These are phyloP conservation scores for Lodderomyces parapsilosis DNA, from an alignment of 1,139 yeast genomes.

Conservation along the genomic window DNA sequence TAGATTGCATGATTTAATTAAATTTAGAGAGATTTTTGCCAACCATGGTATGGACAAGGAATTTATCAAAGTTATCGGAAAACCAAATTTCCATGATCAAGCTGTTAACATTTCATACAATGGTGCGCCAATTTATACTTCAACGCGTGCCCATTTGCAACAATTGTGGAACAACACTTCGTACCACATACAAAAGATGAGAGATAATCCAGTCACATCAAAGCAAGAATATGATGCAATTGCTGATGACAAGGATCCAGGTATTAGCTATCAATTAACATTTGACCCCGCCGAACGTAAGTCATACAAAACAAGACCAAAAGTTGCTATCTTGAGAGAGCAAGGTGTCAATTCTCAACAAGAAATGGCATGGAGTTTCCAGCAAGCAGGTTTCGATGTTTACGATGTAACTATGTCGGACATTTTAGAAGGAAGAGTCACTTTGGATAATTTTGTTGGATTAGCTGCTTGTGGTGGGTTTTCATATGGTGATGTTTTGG, in stretches of 20 bases:
- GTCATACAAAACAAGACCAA: conserved; percentile 56
- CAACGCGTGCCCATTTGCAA: conserved; percentile 71
- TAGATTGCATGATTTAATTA: conserved; percentile 46
- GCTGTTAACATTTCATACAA: conserved; percentile 47
- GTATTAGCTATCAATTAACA: conserved; percentile 77
- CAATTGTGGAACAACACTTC: conserved; percentile 88
- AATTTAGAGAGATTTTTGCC: conserved; percentile 55
- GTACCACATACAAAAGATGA: conserved; percentile 81
- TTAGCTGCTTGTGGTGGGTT: conserved; percentile 99
- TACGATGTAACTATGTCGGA: conserved; percentile 98
- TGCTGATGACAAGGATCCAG: conserved; percentile 83
- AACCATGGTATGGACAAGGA: conserved; percentile 56
- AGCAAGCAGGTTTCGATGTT: conserved; percentile 90
- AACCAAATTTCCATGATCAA: conserved; percentile 57
- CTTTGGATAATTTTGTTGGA: conserved; percentile 84
- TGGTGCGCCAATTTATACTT: conserved; percentile 45
- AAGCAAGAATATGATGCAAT: conserved; percentile 80
- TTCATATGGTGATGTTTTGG: conserved; percentile 97
- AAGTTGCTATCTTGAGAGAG: conserved; percentile 95
- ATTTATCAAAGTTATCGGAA: conserved; percentile 64
- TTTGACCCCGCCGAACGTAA: conserved; percentile 35
- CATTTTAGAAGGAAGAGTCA: conserved; percentile 67
- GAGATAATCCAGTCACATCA: conserved; percentile 93
- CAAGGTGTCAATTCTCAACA: conserved; percentile 98
- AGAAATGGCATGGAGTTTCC: conserved; percentile 98